Evolutionary conservation across 2,329 filamentous ascomycete species (phyloP).

Genomic region (Sphaceloma murrayae): DNA sequence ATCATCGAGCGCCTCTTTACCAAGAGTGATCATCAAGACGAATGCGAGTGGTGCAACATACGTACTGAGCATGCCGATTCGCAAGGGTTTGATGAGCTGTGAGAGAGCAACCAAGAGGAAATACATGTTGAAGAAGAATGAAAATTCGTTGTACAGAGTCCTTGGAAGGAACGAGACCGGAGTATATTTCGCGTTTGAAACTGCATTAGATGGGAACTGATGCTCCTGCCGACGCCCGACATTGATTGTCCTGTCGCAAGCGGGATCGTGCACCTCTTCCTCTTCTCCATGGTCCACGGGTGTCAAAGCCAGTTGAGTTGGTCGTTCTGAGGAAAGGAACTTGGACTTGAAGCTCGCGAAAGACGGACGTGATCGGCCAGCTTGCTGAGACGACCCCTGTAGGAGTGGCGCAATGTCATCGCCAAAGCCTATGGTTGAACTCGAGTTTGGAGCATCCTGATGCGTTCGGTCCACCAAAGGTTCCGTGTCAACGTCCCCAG

Average conservation of each 20-base stretch:
- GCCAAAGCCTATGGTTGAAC: constrained; percentile 47
- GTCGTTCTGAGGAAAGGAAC: constrained; percentile 25
- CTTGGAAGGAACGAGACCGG: constrained; percentile 86
- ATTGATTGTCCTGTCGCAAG: constrained; percentile 61
- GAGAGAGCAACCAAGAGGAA: constrained; percentile 92
- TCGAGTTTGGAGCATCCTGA: constrained; percentile 45
- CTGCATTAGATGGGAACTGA: constrained; percentile 77
- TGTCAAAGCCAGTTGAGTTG: constrained; percentile 20
- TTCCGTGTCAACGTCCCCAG: constrained; percentile 55
- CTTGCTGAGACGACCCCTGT: neutral
- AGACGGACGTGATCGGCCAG: constrained; percentile 2
- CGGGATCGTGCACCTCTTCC: constrained; percentile 47
- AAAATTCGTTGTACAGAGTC: constrained; percentile 97
- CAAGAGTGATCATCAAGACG: constrained; percentile 82
- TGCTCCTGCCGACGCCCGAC: constrained; percentile 65
- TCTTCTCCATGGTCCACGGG: constrained; percentile 35
- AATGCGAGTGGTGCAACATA: constrained; percentile 90
- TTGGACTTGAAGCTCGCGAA: constrained; percentile 17
- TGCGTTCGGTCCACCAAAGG: constrained; percentile 53
- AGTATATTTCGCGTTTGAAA: constrained; percentile 98
- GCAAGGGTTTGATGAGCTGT: constrained; percentile 77
- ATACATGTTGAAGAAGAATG: constrained; percentile 99
- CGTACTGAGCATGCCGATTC: constrained; percentile 89
- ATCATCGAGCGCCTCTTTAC: constrained; percentile 93
- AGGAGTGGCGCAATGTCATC: constrained; percentile 71